Evolutionary conservation across 331 rosid species (phyloP), one percentile per base, ranked within the genome.

Genomic region (Stylosanthes scabra): DNA sequence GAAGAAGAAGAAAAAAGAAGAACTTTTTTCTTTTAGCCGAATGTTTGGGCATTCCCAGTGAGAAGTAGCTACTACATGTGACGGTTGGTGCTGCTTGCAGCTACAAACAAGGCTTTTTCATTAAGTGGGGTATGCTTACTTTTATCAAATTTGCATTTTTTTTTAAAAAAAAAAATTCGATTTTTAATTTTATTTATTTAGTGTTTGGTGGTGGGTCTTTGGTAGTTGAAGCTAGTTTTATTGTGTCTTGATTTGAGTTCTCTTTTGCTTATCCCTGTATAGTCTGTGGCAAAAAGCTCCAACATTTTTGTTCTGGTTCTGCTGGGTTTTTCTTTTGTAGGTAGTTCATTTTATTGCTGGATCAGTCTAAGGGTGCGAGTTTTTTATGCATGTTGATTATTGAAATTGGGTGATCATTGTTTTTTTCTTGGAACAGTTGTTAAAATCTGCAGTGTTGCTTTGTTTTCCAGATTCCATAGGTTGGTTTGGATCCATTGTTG

Each of bases 401-500:
- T 7, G 9, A 15, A 41, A 55, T 28, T 50, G 59, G 54, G 47
- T 65, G 65, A 8, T 52, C 58, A 14, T n/a, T 54, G 44, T 6
- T 45, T 65, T 47, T 47, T 39, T 44, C 39, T 10, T 50, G 75
- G 62, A 64, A 57, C 34, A 9, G 56, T 78, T 29, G 2, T 10
- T 65, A 52, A 77, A 78, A 50, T 74, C 52, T 72, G 57, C 37
- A 49, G 46, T 79, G 65, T 76, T 73, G 37, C 3, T 56, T 69
- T 25, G 7, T 2, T 80, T 59, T 72, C 12, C 83, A 72, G 86
- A 63, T 87, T 86, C 62, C 66, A 11, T 73, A 39, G 45, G 41
- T 68, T 73, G 67, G 74, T 66, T 78, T 73, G 52, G 55, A 74
- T 83, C 67, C 46, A 31, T 74, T 57, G 86, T 78, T 76, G 57